A percentile compares a stretch with the other conserved stretches of the same genome.
phyloP scores from a whole-genome alignment of 352 stramenopile species.

The Thalassiosira livingstoniorum region DNA sequence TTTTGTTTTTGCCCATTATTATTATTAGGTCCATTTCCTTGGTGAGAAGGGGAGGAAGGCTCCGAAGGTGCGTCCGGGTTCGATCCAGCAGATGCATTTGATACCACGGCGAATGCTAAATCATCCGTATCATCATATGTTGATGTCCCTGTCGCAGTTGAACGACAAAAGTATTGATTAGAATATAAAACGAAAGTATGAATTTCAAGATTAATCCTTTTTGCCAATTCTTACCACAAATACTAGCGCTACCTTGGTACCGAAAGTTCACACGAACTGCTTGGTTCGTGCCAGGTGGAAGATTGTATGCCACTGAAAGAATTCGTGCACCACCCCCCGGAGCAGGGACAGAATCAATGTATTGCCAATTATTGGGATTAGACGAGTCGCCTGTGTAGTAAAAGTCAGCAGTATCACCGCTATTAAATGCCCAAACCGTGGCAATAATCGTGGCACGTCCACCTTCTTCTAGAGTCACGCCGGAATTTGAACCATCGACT shows the following conservation, averaged over 20 bases:
- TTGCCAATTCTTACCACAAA: too few relatives aligned
- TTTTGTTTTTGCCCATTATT: too few relatives aligned
- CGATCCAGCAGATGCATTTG: too few relatives aligned
- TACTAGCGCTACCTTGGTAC: neutral
- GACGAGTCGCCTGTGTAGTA: constrained; percentile 18
- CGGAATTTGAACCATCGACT: neutral
- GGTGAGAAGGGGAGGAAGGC: too few relatives aligned
- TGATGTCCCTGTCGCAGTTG: too few relatives aligned
- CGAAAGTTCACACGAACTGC: constrained; percentile 34
- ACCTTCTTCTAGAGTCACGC: neutral
- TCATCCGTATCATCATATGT: constrained; percentile 6
- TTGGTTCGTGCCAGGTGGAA: constrained; percentile 7
- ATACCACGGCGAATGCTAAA: constrained; percentile 2
- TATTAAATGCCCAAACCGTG: constrained; percentile 17
- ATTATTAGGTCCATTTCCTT: too few relatives aligned
- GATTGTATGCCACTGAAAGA: neutral
- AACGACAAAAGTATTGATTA: too few relatives aligned
- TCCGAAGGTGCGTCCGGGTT: too few relatives aligned
- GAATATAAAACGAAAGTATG: too few relatives aligned
- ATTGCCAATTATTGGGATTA: constrained; percentile 23
- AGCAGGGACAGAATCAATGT: neutral
- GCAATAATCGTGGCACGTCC: constrained; percentile 6
- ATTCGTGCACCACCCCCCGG: neutral
- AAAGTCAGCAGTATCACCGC: constrained; percentile 36
- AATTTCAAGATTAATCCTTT: too few relatives aligned